Evolutionary conservation across 202 grass and related monocot genomes (phyloP).

Genomic region (Carex arenaria): DNA sequence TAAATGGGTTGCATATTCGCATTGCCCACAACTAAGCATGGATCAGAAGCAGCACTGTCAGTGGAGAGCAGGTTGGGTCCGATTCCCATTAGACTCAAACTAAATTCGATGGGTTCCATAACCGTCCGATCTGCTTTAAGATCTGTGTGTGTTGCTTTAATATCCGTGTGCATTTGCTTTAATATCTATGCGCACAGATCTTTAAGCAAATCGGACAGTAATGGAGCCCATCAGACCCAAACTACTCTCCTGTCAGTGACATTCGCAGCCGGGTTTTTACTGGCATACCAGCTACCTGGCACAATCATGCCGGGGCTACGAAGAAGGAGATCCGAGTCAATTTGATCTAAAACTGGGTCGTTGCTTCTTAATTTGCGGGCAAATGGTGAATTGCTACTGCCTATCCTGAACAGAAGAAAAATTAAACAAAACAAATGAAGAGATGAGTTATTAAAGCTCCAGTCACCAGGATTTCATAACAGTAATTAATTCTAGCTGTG

Average conservation of each 20-base stretch:
- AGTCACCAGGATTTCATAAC: not conserved
- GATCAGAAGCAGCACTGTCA: constrained; percentile 18
- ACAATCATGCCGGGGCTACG: constrained; percentile 32
- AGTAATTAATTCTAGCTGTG: not conserved
- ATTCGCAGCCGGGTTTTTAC: constrained; percentile 10
- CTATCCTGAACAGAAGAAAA: constrained; percentile 29
- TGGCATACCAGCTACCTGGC: constrained; percentile 61
- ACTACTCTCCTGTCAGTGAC: not conserved
- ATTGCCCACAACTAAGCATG: constrained; percentile 53
- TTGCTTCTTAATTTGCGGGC: constrained; percentile 63
- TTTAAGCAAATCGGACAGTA: too few relatives aligned
- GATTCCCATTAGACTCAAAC: too few relatives aligned
- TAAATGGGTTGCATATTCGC: not conserved
- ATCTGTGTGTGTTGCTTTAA: too few relatives aligned
- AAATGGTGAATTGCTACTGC: constrained; percentile 64
- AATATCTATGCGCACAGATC: too few relatives aligned
- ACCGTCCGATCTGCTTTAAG: too few relatives aligned
- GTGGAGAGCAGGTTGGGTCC: too few relatives aligned
- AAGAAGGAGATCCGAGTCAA: constrained; percentile 55
- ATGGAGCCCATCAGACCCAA: too few relatives aligned
- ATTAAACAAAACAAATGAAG: not conserved
- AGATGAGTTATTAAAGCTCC: not conserved
- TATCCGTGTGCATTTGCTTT: too few relatives aligned
- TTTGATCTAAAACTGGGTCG: constrained; percentile 54
- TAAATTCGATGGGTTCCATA: too few relatives aligned